Conservation (phyloP, 2,329 filamentous ascomycete species). For the Fusarium albosuccineum region DNA sequence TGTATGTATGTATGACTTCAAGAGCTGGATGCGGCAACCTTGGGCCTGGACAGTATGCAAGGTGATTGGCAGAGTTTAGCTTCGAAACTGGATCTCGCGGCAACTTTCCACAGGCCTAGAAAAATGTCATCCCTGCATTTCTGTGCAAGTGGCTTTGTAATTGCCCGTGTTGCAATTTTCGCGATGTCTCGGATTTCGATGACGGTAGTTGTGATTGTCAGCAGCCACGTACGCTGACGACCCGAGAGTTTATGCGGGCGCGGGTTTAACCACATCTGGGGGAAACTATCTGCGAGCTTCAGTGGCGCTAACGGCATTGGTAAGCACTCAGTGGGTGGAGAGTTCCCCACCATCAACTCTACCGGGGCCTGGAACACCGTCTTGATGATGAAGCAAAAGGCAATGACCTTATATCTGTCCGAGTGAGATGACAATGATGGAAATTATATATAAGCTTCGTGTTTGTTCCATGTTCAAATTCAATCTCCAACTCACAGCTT, state of each 20-base stretch:
- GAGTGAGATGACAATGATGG: too few relatives aligned
- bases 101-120: constrained; percentile 1
- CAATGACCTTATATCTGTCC: too few relatives aligned
- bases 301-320: too few relatives aligned
- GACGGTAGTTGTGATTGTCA: neutral
- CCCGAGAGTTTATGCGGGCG: neutral
- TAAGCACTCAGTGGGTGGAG: too few relatives aligned
- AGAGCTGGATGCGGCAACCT: neutral
- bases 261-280: neutral
- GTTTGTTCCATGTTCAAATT: neutral
- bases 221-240: constrained; percentile 3
- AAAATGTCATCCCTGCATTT: neutral
- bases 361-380: too few relatives aligned
- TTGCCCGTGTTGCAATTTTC: neutral
- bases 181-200: neutral
- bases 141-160: neutral
- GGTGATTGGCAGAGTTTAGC: too few relatives aligned
- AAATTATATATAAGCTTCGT: neutral
- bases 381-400: too few relatives aligned
- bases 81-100: constrained; percentile 12
- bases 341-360: too few relatives aligned
- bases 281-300: constrained; percentile 16
- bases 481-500: neutral
- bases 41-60: neutral
- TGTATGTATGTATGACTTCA: too few relatives aligned